Evolutionary conservation across 495 filamentous ascomycete species (phyloP), one percentile per base, ranked within the genome.

Genomic region (Lasiosphaeris hirsuta): DNA sequence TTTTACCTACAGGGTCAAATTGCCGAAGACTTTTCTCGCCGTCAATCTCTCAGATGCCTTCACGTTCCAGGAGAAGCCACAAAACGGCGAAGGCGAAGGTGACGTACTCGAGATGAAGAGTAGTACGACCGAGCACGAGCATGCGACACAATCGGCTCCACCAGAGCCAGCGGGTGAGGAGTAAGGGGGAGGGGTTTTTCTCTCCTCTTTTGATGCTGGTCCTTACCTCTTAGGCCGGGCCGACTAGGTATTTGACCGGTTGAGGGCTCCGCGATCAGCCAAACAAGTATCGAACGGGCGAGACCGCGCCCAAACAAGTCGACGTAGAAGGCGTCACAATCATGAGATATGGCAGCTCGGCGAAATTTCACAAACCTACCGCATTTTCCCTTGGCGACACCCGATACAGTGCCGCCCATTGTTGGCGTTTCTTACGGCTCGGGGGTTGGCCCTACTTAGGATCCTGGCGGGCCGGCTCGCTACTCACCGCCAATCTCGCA

Each of bases 11-110:
- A 92, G 90, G 59, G 95, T 98, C 39, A 96, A 97, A 78, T 74
- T 98, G 19, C 94, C 94, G 23, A 94, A 95, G 75, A 87, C 85
- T 10, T 98, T 98, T 71, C 83, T 94, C 33, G 93, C 91, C 10
- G 86, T 96, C 47, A 96, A 96, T 63, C 76, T 96, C n/a, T 88
- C 84, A 50, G 90, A 93, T 65, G 76, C 78, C 7, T 81, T 82
- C 69, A 74, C 74, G 4, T 84, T 84, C 59, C 77, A 82, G 61
- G 78, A 81, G 60, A 78, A 74, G 52, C 56, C 62, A 13, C 73
- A 76, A 59, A 69, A 64, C 52, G 65, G 65, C 48, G 72, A 71
- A 34, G 55, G 38, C 17, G 55, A 62, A 13, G 48, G 44, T 38
- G 58, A 61, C 46, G 58, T 52, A 15, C 54, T 61, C 15, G 58